Evolutionary conservation across 1,284 basidiomycete species (phyloP), one percentile per base, ranked within the genome.

Genomic region (Boletellus deceptivus): DNA sequence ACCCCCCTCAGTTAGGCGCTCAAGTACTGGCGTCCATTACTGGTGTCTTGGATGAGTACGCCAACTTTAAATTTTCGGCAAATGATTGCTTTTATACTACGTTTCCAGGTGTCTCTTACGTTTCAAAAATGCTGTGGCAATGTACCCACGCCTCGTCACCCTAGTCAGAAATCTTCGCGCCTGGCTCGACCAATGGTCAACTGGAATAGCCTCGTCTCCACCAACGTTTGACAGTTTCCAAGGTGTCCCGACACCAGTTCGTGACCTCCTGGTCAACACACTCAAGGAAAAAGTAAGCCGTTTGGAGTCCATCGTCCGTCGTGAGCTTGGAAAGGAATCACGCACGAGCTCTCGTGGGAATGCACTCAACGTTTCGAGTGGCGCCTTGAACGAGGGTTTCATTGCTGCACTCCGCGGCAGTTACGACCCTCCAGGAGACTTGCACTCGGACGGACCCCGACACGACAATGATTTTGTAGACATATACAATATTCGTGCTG

Each of bases 381-480:
- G 55, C 40, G 46, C 49, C 31, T 25, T 64, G 0, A 56, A 59
- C 20, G 72, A 71, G 39, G 70, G 61, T 5, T 50, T 75, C n/a
- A 52, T 73, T 3, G 69, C 71, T 20, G 70, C 73, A 4, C 64
- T 80, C 10, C 58, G 61, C 14, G 69, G 69, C 39, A 69, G 61
- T 36, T 83, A 80, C 55, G 77, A 81, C 44, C 78, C 78, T 16
- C 84, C 84, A 0, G 84, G 84, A 9, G 63, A 63, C 0, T 59
- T 76, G 3, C 76, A 80, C 1, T 40, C 54, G 5, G 70, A 70
- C 0, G 85, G 83, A 4, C 75, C 77, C 1, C 72, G 85, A 3
- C 84, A 89, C 53, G 78, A 88, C 56, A 89, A 89, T 50, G 86
- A 90, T 58, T 70, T 68, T 29, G 62, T 70, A 16, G 72, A 79